Evolutionary conservation across 257 asterid species (phyloP), one percentile per base, ranked within the genome.

Genomic region (Nicotiana undulata): DNA sequence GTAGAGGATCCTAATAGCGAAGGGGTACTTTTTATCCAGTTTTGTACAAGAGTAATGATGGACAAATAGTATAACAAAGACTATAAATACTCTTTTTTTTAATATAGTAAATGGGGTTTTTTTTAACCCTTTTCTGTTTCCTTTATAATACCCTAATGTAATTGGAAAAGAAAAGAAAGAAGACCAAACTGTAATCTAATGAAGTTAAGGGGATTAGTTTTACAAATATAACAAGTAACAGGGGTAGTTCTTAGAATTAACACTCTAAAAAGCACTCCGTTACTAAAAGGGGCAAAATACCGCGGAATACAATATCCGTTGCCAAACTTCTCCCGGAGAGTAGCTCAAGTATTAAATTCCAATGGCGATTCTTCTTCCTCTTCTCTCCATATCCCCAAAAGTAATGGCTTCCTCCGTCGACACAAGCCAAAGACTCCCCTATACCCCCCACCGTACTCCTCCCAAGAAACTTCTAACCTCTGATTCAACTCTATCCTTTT

Each of bases 381-480:
- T 82, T 37, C 61, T 85, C 11, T 84, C 95, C 9, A 82, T 86
- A 37, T 86, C 90, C 0, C 81, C 80, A 76, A 59, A 81, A 46
- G 79, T 88, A 0, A 88, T 85, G 80, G 91, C 93, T 81, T 90
- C 92, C 17, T 90, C 99, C 6, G 93, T 90, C 46, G 97, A 95
- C 87, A 89, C 88, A 24, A 85, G 63, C 34, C 94, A 95, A 70
- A 86, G 99, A 55, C 84, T 90, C 20, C 82, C 96, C 0, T 92
- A 95, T 86, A 90, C 87, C 75, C 99, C 92, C 34, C 98, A 93
- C 44, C 98, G 98, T 20, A 95, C 99, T 1, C 85, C 86, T 75
- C 93, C 95, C 1, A 88, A 88, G 74, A 90, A 89, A 56, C 81
- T 88, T 5, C 86, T 76, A 29, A 80, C 32, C 77, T 55, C 70